phyloP scores from a whole-genome alignment of 129 eudicot species.

The Saussurea involucrata region DNA sequence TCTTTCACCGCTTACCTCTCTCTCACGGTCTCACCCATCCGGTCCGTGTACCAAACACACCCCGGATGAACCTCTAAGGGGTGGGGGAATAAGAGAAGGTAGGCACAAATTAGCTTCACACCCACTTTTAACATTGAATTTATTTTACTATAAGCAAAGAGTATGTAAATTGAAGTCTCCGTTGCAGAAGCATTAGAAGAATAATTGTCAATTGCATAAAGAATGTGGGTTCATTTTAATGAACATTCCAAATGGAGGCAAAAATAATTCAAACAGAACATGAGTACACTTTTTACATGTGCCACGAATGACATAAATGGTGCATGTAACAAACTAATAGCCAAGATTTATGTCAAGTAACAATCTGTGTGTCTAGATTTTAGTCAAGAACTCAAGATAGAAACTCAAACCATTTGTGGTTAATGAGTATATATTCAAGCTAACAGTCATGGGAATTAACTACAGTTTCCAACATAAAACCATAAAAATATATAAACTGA shows the following conservation, averaged over 20 bases:
- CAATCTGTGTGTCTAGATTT: conserved; percentile 1
- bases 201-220: conserved; percentile 2
- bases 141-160: neutral
- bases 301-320: neutral
- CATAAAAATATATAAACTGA: neutral
- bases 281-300: neutral
- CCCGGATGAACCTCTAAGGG: too few species aligned
- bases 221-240: neutral
- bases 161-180: neutral
- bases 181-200: neutral
- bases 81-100: too few species aligned
- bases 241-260: neutral
- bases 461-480: conserved; percentile 1
- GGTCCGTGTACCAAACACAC: too few species aligned
- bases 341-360: neutral
- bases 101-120: neutral
- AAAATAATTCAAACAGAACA: neutral
- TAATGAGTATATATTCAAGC: conserved; percentile 3
- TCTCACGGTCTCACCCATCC: too few species aligned
- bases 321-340: neutral
- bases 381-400: conserved; percentile 22
- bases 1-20: too few species aligned
- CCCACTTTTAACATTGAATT: neutral
- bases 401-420: conserved; percentile 9
- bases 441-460: neutral